Conservation (phyloP, 345 rosid genomes). For the Acer campestre region DNA sequence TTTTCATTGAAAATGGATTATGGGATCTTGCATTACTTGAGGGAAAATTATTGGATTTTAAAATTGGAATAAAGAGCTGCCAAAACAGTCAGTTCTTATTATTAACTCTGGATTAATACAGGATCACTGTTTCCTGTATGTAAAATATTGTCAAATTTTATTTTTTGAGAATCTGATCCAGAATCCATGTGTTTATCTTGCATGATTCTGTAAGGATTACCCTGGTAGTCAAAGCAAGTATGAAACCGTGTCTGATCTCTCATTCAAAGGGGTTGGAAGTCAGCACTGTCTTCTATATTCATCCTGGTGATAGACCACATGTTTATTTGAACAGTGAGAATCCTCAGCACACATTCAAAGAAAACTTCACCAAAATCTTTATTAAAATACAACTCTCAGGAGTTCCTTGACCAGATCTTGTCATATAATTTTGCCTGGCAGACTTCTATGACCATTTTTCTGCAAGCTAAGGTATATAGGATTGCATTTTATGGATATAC, state of each 20-base stretch:
- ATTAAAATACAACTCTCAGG: conserved; percentile 10
- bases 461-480: neutral
- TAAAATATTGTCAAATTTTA: neutral
- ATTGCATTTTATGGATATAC: neutral
- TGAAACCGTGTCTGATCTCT: neutral
- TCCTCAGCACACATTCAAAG: neutral
- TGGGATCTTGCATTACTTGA: conserved; percentile 2
- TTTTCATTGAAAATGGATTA: conserved; percentile 13
- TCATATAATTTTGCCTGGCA: neutral
- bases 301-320: conserved; percentile 13
- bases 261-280: conserved; percentile 10
- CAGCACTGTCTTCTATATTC: conserved; percentile 11
- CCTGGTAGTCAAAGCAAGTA: neutral
- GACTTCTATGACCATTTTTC: conserved; percentile 6
- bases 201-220: conserved; percentile 5
- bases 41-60: neutral
- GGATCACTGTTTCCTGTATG: neutral
- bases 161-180: neutral
- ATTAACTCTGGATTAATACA: neutral
- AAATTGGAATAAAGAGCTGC: neutral
- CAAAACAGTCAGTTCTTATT: neutral
- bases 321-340: conserved; percentile 1
- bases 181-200: neutral
- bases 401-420: conserved; percentile 18
- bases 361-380: neutral